phyloP scores from a whole-genome alignment of 2,329 filamentous ascomycete species.

The Neophaeococcomyces aloes region DNA sequence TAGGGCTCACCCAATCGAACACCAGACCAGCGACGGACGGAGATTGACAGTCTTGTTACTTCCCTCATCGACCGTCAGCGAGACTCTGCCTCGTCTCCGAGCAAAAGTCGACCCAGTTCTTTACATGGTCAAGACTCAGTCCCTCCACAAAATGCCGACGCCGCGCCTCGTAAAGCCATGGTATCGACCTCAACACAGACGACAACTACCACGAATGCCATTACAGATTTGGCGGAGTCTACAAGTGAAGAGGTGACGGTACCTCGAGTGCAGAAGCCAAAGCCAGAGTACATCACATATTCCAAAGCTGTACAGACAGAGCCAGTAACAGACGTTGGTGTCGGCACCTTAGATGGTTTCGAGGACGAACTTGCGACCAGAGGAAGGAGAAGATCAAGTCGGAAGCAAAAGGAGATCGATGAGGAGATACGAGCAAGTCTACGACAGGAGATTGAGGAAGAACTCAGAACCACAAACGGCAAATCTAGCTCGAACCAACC shows the following conservation, averaged over 20 bases:
- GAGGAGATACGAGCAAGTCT: conserved; percentile 81
- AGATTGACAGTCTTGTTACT: conserved; percentile 64
- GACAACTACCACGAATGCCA: too few species aligned
- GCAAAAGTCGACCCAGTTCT: conserved; percentile 67
- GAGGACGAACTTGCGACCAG: conserved; percentile 52
- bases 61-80: conserved; percentile 64
- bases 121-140: conserved; percentile 72
- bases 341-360: conserved; percentile 44
- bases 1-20: conserved; percentile 17
- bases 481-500: conserved; percentile 26
- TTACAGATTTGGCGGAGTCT: conserved; percentile 41
- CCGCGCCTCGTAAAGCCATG: conserved; percentile 30
- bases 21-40: conserved; percentile 16
- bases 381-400: conserved; percentile 61
- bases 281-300: conserved; percentile 78
- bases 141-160: conserved; percentile 54
- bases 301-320: conserved; percentile 90
- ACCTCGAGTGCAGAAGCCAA: conserved; percentile 22
- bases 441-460: conserved; percentile 82
- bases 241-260: conserved; percentile 21
- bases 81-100: conserved; percentile 26
- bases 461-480: conserved; percentile 60
- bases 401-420: conserved; percentile 69
- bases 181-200: conserved; percentile 51
- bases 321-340: conserved; percentile 37